A percentile compares a stretch with the other conserved stretches of the same genome.
Conservation (phyloP, 176 grass and related monocot species). For the Secale cereale region DNA sequence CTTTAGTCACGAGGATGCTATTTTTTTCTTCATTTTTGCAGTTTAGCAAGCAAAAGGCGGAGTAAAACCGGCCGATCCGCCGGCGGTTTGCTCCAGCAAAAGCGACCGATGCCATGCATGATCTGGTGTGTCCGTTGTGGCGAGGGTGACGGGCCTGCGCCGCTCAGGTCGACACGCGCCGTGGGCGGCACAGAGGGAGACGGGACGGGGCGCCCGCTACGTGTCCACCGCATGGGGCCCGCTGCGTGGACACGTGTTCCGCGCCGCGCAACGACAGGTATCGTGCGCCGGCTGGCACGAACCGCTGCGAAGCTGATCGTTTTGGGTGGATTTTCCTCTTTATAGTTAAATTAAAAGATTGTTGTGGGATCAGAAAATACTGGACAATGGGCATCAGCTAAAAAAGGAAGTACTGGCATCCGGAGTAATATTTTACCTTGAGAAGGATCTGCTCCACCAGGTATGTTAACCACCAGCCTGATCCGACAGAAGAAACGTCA, state of each 20-base stretch:
- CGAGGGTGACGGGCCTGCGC: not conserved
- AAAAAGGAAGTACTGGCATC: not conserved
- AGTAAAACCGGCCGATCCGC: not conserved
- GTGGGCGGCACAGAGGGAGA: not conserved
- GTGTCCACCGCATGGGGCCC: not conserved
- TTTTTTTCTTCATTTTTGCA: not conserved
- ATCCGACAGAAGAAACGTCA: not conserved
- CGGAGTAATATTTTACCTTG: constrained; percentile 52
- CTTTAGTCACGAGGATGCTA: not conserved
- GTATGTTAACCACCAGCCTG: constrained; percentile 88
- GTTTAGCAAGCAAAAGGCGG: not conserved
- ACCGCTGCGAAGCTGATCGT: not conserved
- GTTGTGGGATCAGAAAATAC: not conserved
- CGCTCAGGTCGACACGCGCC: constrained; percentile 21
- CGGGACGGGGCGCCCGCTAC: not conserved
- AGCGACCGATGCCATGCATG: not conserved
- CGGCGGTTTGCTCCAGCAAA: not conserved
- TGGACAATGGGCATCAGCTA: too few species aligned
- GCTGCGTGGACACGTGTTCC: not conserved
- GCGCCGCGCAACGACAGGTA: not conserved
- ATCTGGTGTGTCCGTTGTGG: not conserved
- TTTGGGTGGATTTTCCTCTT: not conserved
- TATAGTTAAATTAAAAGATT: not conserved
- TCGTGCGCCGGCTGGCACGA: not conserved
- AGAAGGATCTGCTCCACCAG: constrained; percentile 71